A percentile compares a stretch with the other conserved stretches of the same genome.
Conservation (phyloP, 345 rosid species). For the Euphorbia pulcherrima region DNA sequence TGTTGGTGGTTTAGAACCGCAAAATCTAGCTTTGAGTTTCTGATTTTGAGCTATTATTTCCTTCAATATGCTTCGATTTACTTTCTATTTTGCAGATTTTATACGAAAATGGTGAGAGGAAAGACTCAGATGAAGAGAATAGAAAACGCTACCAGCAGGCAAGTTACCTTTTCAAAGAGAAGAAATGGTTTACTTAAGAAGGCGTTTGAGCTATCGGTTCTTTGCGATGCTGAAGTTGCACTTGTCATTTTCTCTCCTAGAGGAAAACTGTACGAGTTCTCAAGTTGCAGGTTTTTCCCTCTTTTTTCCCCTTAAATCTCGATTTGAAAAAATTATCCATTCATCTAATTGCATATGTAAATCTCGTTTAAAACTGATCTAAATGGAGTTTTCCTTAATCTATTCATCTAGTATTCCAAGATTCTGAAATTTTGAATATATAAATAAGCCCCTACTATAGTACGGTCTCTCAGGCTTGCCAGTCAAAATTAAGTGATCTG, state of each 20-base stretch:
- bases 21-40: constrained; percentile 13
- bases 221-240: constrained; percentile 86
- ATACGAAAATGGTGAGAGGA: constrained; percentile 60
- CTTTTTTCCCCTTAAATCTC: not conserved
- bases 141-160: constrained; percentile 81
- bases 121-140: constrained; percentile 91
- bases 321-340: no score
- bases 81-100: not conserved
- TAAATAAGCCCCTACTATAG: no score
- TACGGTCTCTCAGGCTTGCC: constrained; percentile 16
- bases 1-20: not conserved
- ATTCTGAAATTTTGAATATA: not conserved
- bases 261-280: constrained; percentile 77
- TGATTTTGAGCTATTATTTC: not conserved
- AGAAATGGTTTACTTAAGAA: constrained; percentile 78
- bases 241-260: constrained; percentile 74
- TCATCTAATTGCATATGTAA: not conserved
- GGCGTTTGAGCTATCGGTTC: constrained; percentile 79
- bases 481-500: constrained; percentile 11
- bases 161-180: constrained; percentile 84
- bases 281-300: constrained; percentile 50
- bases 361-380: not conserved
- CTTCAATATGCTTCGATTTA: not conserved
- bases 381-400: not conserved
- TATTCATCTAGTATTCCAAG: not conserved